A percentile compares a stretch with the other conserved stretches of the same genome.
Evolutionary conservation across 108 stramenopile species (phyloP).

Genomic region (Aurantiochytrium sp.): DNA sequence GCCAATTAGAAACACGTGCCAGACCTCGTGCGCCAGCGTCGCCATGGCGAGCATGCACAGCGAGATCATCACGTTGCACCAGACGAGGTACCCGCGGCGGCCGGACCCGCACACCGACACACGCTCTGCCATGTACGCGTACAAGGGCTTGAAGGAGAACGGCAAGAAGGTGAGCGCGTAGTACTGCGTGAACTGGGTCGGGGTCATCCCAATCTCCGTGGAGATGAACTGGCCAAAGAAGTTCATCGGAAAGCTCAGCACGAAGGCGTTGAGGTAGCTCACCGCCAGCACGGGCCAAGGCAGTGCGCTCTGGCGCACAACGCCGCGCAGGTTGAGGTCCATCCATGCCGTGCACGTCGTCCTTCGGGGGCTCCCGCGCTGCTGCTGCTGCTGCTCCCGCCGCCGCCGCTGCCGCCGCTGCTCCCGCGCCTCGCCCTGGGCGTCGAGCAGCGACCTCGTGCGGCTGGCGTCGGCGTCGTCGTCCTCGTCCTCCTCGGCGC

Average conservation of each 20-base stretch:
- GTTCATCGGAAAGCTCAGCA: constrained; percentile 25
- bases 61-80: not conserved
- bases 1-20: constrained; percentile 19
- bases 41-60: not conserved
- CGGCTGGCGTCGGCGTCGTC: too few species aligned
- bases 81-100: not conserved
- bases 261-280: not conserved
- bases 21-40: not conserved
- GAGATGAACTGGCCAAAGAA: not conserved
- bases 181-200: not conserved
- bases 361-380: too few species aligned
- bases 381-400: too few species aligned
- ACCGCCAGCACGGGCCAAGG: constrained; percentile 4
- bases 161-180: constrained; percentile 20
- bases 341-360: too few species aligned
- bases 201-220: constrained; percentile 12
- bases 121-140: constrained; percentile 5
- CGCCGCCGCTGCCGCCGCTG: too few species aligned
- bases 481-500: too few species aligned
- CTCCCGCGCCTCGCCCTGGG: too few species aligned
- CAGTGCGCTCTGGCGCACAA: not conserved
- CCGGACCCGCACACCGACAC: not conserved
- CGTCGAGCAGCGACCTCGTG: too few species aligned
- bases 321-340: too few species aligned
- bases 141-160: constrained; percentile 8